These are phyloP conservation scores for Saccharomycopsis lassenensis DNA, from an alignment of 805 yeast genomes.

Conservation along the genomic window DNA sequence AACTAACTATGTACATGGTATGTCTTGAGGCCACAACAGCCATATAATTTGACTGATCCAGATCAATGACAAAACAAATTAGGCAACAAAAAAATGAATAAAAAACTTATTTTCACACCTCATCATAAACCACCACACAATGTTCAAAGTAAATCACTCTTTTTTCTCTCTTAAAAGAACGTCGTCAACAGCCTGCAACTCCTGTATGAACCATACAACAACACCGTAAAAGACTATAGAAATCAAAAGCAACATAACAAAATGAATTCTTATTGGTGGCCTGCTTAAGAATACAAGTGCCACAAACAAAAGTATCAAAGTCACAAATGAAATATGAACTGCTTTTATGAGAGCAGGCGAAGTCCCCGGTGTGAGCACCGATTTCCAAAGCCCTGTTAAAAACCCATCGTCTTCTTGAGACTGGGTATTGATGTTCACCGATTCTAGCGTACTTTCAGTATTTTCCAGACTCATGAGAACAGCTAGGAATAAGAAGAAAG, in stretches of 20 bases:
- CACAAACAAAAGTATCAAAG: slow-evolving; percentile 46
- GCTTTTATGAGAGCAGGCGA: slow-evolving; percentile 83
- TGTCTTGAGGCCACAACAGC: background rate
- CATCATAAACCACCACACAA: no score
- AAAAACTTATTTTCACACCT: no score
- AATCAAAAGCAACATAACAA: slow-evolving; percentile 42
- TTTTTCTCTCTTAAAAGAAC: no score
- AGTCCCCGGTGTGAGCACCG: slow-evolving; percentile 87
- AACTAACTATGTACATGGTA: no score
- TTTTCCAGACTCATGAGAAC: no score
- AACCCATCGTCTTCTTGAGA: no score
- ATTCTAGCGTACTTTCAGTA: no score
- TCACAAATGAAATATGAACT: slow-evolving; percentile 72
- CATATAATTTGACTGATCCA: background rate
- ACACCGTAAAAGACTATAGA: slow-evolving; percentile 63
- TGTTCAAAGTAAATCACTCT: no score
- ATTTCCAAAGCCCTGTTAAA: slow-evolving; percentile 71
- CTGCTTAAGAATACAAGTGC: slow-evolving; percentile 50
- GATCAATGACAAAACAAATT: no score
- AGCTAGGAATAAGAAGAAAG: no score
- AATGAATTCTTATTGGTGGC: slow-evolving; percentile 46
- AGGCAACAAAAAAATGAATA: no score
- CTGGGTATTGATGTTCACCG: no score
- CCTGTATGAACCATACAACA: slow-evolving; percentile 80
- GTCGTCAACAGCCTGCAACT: slow-evolving; percentile 38